These are phyloP conservation scores for Glycine soja DNA, from an alignment of 306 rosid species.

Conservation along the genomic window DNA sequence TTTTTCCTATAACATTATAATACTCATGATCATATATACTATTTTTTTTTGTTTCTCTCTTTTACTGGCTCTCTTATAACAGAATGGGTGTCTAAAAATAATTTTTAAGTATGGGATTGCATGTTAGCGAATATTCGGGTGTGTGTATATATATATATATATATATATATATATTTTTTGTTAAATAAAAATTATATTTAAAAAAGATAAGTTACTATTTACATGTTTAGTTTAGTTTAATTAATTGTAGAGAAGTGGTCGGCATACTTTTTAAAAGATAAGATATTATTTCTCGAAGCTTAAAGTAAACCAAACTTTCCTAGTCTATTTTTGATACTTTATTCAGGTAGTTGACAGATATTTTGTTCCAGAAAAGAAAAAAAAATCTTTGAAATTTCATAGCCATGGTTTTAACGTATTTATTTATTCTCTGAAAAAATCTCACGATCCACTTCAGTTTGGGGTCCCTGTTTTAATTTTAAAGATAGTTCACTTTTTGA, in stretches of 20 bases:
- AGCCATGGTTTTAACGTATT: not conserved
- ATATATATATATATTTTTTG: too few species aligned
- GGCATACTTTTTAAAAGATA: not conserved
- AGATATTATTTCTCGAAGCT: not conserved
- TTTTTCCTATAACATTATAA: too few species aligned
- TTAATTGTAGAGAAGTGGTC: not conserved
- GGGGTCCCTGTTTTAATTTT: not conserved
- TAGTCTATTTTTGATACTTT: not conserved
- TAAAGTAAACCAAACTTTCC: not conserved
- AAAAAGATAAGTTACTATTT: not conserved
- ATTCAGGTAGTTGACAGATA: not conserved
- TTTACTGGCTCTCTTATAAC: too few species aligned
- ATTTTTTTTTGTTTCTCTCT: too few species aligned
- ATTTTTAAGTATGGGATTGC: too few species aligned
- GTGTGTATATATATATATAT: too few species aligned
- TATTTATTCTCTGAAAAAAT: not conserved
- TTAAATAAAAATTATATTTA: too few species aligned
- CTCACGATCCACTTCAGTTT: not conserved
- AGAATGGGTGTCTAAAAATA: too few species aligned
- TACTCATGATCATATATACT: too few species aligned
- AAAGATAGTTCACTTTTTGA: conserved; percentile 14
- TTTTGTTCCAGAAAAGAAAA: not conserved
- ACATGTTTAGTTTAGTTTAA: not conserved
- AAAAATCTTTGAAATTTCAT: not conserved
- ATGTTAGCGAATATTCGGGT: too few species aligned